These are phyloP conservation scores for Blastobotrys serpentis DNA, from an alignment of 1,139 yeast genomes.

Conservation along the genomic window DNA sequence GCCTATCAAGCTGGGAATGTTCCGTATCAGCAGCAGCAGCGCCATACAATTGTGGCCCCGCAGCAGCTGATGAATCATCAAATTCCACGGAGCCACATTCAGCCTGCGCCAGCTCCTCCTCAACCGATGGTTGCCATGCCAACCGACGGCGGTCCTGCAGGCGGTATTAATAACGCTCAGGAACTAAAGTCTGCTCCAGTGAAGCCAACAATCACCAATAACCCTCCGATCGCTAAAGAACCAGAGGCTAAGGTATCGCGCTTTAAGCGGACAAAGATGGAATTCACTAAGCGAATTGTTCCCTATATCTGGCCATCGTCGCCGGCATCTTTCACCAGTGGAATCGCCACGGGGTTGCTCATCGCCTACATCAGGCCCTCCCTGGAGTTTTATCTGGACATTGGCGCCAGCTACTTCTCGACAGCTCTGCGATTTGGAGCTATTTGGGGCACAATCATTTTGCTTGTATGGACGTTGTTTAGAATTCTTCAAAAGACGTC, in stretches of 20 bases:
- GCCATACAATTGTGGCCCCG: not conserved
- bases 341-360: constrained; percentile 28
- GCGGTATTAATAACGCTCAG: not conserved
- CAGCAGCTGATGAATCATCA: not conserved
- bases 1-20: too few species aligned
- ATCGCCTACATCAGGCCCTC: constrained; percentile 29
- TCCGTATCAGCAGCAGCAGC: constrained; percentile 5
- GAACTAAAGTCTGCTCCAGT: not conserved
- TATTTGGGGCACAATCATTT: constrained; percentile 30
- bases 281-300: constrained; percentile 14
- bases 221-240: not conserved
- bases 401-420: constrained; percentile 28
- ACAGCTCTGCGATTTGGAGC: constrained; percentile 24
- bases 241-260: not conserved
- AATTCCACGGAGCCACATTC: not conserved
- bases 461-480: constrained; percentile 26
- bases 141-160: too few species aligned
- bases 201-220: not conserved
- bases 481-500: constrained; percentile 22
- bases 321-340: constrained; percentile 32
- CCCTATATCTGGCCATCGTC: constrained; percentile 29
- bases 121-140: constrained; percentile 5
- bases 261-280: constrained; percentile 6
- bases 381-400: constrained; percentile 29
- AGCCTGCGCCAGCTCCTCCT: not conserved